Conservation (phyloP, 2,329 filamentous ascomycete species). For the Hymenoscyphus linearis region DNA sequence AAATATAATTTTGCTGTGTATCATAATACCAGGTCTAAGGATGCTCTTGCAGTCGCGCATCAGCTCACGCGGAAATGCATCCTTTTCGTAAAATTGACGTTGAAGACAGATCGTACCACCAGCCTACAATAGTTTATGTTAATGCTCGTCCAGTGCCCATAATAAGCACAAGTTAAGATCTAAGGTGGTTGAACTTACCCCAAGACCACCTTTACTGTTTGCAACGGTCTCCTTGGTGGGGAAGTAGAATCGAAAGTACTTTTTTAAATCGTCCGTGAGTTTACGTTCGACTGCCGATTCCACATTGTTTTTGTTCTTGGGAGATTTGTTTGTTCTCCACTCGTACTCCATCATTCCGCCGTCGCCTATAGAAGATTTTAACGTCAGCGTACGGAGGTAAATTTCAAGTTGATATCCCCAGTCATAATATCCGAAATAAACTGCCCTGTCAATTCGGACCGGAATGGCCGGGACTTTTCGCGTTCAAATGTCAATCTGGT, state of each 20-base stretch:
- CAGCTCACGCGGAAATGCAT: slow-evolving; percentile 64
- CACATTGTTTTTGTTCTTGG: slow-evolving; percentile 14
- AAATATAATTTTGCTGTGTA: slow-evolving; percentile 78
- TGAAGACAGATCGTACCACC: slow-evolving; percentile 83
- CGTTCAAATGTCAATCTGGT: background rate
- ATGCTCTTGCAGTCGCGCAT: slow-evolving; percentile 78
- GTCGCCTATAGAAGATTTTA: slow-evolving; percentile 35
- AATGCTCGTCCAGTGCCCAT: background rate
- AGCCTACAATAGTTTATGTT: slow-evolving; percentile 37
- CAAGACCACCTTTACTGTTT: slow-evolving; percentile 56
- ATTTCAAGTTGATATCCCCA: no score
- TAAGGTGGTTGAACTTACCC: slow-evolving; percentile 38
- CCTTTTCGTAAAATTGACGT: slow-evolving; percentile 60
- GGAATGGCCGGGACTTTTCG: background rate
- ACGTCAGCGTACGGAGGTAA: background rate
- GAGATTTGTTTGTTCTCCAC: slow-evolving; percentile 31
- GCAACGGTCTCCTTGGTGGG: slow-evolving; percentile 67
- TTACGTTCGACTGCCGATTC: slow-evolving; percentile 18
- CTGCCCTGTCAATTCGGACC: background rate
- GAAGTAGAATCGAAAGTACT: slow-evolving; percentile 71
- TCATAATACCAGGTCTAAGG: slow-evolving; percentile 63
- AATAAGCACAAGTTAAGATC: background rate
- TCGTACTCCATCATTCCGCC: slow-evolving; percentile 39
- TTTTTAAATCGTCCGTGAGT: slow-evolving; percentile 30
- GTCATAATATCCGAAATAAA: slow-evolving; percentile 9